These are phyloP conservation scores for Colletotrichum musicola DNA, from an alignment of 2,329 filamentous ascomycete genomes.

Conservation along the genomic window DNA sequence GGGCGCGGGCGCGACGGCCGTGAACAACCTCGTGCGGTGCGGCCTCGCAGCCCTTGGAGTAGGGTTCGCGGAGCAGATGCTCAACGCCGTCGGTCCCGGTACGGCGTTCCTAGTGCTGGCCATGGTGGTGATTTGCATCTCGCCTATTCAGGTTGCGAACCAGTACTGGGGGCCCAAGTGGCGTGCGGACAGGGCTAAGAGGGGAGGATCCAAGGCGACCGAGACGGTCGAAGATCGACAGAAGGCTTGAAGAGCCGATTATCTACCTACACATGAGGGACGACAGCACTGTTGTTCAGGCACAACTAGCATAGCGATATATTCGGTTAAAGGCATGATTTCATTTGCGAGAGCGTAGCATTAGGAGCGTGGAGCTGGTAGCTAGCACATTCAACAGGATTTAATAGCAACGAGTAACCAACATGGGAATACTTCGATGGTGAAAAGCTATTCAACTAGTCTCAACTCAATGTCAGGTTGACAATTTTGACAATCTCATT, in stretches of 20 bases:
- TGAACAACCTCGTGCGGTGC: constrained; percentile 48
- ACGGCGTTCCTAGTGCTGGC: constrained; percentile 26
- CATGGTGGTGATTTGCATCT: constrained; percentile 29
- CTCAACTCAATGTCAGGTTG: neutral
- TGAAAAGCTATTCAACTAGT: neutral
- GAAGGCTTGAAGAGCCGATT: constrained; percentile 3
- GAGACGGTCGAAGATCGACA: constrained; percentile 20
- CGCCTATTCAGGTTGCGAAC: constrained; percentile 33
- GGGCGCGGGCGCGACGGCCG: constrained; percentile 49
- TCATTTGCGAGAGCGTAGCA: too few relatives aligned
- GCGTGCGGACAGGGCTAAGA: constrained; percentile 27
- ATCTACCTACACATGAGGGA: neutral
- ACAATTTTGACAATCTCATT: too few relatives aligned
- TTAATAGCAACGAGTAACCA: too few relatives aligned
- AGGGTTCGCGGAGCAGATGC: constrained; percentile 30
- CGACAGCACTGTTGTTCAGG: neutral
- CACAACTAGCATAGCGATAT: too few relatives aligned
- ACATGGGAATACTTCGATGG: neutral
- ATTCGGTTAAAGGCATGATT: too few relatives aligned
- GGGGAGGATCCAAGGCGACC: neutral
- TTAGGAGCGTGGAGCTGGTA: too few relatives aligned
- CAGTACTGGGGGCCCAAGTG: constrained; percentile 36
- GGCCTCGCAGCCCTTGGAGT: constrained; percentile 32
- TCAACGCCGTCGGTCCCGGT: constrained; percentile 26
- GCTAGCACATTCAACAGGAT: too few relatives aligned